phyloP scores from a whole-genome alignment of 257 asterid species.

The Orobanche coerulescens region DNA sequence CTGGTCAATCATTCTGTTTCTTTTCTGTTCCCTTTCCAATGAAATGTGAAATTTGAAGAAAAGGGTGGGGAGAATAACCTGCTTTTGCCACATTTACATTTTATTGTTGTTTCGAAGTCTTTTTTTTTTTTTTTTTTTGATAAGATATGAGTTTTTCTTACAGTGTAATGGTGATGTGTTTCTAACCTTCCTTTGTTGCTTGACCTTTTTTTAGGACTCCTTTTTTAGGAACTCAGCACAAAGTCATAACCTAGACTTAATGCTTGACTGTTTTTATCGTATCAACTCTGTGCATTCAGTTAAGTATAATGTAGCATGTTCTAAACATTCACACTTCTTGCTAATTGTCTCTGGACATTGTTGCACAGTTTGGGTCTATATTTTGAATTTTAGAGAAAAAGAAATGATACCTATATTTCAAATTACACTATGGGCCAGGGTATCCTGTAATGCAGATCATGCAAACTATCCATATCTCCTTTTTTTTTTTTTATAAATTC shows the following conservation, averaged over 20 bases:
- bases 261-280: background rate
- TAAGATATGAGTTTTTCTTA: background rate
- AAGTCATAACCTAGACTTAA: background rate
- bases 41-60: background rate
- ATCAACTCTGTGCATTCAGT: background rate
- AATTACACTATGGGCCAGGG: constrained; percentile 1
- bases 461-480: background rate
- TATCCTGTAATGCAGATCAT: background rate
- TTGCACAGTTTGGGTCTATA: background rate
- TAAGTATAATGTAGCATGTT: constrained; percentile 9
- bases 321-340: background rate
- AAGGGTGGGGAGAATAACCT: constrained; percentile 10
- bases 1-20: constrained; percentile 7
- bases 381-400: background rate
- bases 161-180: constrained; percentile 2
- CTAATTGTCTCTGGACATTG: background rate
- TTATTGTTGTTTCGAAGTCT: background rate
- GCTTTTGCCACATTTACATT: background rate
- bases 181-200: background rate
- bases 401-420: background rate
- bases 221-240: background rate
- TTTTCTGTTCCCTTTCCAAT: constrained; percentile 14
- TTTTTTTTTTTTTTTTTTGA: background rate
- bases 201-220: background rate
- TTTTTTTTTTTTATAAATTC: background rate